Evolutionary conservation across 495 filamentous ascomycete species (phyloP).

Genomic region (Penicillium cinerascens): DNA sequence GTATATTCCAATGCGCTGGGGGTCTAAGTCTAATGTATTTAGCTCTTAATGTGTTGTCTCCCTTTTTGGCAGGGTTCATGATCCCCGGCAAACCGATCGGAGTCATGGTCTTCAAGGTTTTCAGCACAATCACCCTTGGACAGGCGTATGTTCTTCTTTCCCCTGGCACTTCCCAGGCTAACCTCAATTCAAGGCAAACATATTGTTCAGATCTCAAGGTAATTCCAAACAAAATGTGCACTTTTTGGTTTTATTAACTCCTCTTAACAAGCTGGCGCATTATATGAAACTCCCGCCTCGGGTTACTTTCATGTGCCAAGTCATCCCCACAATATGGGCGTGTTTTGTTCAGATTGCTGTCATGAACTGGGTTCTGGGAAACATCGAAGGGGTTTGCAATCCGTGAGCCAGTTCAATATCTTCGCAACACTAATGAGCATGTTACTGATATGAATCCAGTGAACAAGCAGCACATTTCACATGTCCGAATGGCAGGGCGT

Average conservation of each 20-base stretch:
- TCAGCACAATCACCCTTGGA: constrained; percentile 59
- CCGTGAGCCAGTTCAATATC: constrained; percentile 40
- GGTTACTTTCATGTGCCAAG: constrained; percentile 61
- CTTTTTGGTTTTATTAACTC: too few species aligned
- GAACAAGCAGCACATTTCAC: constrained; percentile 41
- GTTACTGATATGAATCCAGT: constrained; percentile 17
- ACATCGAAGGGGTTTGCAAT: constrained; percentile 56
- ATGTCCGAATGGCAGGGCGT: constrained; percentile 57
- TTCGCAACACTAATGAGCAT: background rate
- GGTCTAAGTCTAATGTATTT: constrained; percentile 15
- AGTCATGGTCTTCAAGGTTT: constrained; percentile 66
- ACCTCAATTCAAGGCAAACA: constrained; percentile 4
- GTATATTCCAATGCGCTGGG: background rate
- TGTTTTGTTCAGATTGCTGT: constrained; percentile 58
- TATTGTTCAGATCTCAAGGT: constrained; percentile 22
- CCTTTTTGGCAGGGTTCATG: constrained; percentile 62
- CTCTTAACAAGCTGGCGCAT: constrained; percentile 49
- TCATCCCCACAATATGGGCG: constrained; percentile 55
- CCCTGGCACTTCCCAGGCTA: background rate
- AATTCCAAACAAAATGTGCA: constrained; percentile 9
- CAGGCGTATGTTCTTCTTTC: constrained; percentile 22
- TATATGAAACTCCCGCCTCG: constrained; percentile 66
- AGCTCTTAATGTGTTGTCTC: constrained; percentile 58
- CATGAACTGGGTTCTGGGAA: constrained; percentile 55
- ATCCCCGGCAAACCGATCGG: constrained; percentile 58